Evolutionary conservation across 805 yeast genomes (phyloP).

Genomic region (Candida ponderosae): DNA sequence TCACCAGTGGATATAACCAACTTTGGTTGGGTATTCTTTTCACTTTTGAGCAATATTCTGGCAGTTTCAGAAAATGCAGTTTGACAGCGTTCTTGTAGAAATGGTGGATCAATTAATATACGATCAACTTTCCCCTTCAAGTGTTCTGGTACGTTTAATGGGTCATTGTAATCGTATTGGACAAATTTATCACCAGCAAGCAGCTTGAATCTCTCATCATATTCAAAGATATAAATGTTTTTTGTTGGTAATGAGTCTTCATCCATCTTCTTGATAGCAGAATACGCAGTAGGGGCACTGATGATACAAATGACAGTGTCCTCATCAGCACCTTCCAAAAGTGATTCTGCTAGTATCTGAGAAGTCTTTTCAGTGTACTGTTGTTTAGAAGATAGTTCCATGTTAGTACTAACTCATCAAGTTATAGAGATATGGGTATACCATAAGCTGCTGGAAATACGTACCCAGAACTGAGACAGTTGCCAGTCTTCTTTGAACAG

Average conservation of each 20-base stretch:
- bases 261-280: constrained; percentile 59
- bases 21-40: constrained; percentile 33
- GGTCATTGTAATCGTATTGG: constrained; percentile 69
- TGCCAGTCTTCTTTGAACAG: constrained; percentile 91
- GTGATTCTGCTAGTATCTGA: constrained; percentile 53
- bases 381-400: no score
- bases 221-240: constrained; percentile 71
- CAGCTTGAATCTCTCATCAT: constrained; percentile 66
- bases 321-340: constrained; percentile 69
- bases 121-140: constrained; percentile 61
- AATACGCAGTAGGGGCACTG: constrained; percentile 89
- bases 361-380: constrained; percentile 68
- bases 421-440: no score
- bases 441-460: neutral
- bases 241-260: constrained; percentile 49
- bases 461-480: constrained; percentile 77
- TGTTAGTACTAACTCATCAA: no score
- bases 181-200: constrained; percentile 67
- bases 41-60: constrained; percentile 39
- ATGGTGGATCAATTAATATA: constrained; percentile 82
- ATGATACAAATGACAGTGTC: constrained; percentile 68
- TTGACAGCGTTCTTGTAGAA: constrained; percentile 76
- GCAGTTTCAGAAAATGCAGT: constrained; percentile 59
- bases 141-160: constrained; percentile 49
- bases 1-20: constrained; percentile 85